phyloP scores from a whole-genome alignment of 192 early-diverging fungal genomes.

The Umbelopsis isabellina region DNA sequence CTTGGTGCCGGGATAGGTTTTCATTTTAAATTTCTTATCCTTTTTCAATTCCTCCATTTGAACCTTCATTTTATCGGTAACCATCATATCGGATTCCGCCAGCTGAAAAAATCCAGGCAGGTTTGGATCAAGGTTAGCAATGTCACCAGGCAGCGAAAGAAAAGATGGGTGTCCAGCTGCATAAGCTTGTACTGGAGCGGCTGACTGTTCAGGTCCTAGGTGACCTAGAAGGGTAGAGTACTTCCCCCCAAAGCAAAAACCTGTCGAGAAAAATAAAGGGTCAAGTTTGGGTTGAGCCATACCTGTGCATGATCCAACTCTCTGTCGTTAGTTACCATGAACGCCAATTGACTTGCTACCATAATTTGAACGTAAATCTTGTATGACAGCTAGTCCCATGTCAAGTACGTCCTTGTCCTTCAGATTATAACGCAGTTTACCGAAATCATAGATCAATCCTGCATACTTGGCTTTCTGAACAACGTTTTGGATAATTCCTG shows the following conservation, averaged over 20 bases:
- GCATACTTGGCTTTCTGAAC: not conserved
- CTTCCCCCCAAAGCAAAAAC: slow-evolving; percentile 18
- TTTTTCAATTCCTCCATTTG: not conserved
- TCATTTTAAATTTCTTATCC: not conserved
- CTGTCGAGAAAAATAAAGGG: not conserved
- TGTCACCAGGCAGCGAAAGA: not conserved
- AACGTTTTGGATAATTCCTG: not conserved
- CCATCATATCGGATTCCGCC: slow-evolving; percentile 10
- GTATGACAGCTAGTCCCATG: not conserved
- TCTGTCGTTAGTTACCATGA: not conserved
- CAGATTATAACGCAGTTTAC: not conserved
- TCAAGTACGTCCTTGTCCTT: not conserved
- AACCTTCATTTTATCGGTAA: not conserved
- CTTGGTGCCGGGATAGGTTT: not conserved
- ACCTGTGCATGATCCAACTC: not conserved
- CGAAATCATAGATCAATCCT: not conserved
- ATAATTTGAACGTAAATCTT: slow-evolving; percentile 1
- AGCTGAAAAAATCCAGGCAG: not conserved
- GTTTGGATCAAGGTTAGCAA: not conserved
- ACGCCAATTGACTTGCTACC: not conserved
- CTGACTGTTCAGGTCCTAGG: not conserved
- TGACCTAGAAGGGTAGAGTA: slow-evolving; percentile 6
- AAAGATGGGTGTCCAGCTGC: slow-evolving; percentile 10
- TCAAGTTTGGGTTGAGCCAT: not conserved
- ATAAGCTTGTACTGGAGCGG: slow-evolving; percentile 5